phyloP scores from a whole-genome alignment of 163 green algal species.

The Volvox carteri region DNA sequence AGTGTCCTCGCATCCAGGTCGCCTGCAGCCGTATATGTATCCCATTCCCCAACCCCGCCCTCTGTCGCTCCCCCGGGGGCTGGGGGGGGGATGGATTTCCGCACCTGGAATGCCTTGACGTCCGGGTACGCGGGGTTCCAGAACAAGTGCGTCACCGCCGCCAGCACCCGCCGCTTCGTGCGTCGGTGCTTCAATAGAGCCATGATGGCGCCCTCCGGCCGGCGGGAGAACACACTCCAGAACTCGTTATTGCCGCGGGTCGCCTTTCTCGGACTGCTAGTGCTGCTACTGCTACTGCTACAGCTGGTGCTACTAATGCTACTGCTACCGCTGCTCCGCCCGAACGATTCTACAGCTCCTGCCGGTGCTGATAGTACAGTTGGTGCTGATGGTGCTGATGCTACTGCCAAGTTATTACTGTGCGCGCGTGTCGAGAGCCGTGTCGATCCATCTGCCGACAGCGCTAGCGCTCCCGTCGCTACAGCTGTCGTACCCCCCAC shows the following conservation, averaged over 20 bases:
- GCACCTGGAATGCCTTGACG: conserved; percentile 64
- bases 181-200: conserved; percentile 69
- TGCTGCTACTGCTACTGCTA: background rate
- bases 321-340: background rate
- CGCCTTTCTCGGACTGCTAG: background rate
- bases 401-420: background rate
- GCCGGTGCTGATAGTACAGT: background rate
- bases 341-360: background rate
- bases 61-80: too few relatives aligned
- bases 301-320: background rate
- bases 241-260: conserved; percentile 23
- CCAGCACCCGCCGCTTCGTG: conserved; percentile 54
- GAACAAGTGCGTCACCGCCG: conserved; percentile 70
- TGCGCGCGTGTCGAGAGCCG: background rate
- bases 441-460: background rate
- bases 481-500: background rate
- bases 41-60: too few relatives aligned
- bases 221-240: conserved; percentile 35
- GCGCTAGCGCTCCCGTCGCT: background rate
- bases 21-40: too few relatives aligned
- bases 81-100: too few relatives aligned
- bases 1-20: too few relatives aligned
- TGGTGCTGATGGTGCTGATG: background rate
- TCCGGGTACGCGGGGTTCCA: conserved; percentile 70
- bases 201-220: conserved; percentile 65